Conservation (phyloP, 805 yeast species). For the Saccharomycopsis sp. region DNA sequence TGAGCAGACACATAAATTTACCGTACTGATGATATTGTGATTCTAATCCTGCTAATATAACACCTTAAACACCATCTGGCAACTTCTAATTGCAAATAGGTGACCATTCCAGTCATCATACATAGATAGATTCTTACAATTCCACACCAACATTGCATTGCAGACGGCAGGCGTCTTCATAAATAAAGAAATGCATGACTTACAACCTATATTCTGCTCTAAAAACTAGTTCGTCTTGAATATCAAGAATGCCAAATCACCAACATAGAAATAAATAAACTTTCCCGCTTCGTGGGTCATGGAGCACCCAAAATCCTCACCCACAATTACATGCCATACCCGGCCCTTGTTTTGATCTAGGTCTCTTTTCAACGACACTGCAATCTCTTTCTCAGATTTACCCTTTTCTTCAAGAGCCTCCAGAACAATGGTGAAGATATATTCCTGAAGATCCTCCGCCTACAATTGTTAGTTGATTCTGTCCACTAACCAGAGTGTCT, state of each 20-base stretch:
- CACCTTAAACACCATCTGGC: too few species aligned
- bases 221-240: slow-evolving; percentile 54
- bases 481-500: too few species aligned
- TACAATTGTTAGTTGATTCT: background rate
- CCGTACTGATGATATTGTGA: too few species aligned
- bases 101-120: too few species aligned
- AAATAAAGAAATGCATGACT: background rate
- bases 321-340: slow-evolving; percentile 79
- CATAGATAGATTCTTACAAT: background rate
- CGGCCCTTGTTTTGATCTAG: slow-evolving; percentile 59
- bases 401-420: slow-evolving; percentile 37
- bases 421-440: slow-evolving; percentile 41
- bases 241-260: slow-evolving; percentile 57
- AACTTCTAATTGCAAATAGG: too few species aligned
- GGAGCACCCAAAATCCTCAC: slow-evolving; percentile 71
- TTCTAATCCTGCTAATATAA: too few species aligned
- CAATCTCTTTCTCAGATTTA: slow-evolving; percentile 53
- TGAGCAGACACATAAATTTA: too few species aligned
- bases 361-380: slow-evolving; percentile 55
- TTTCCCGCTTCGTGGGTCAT: slow-evolving; percentile 74
- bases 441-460: slow-evolving; percentile 43
- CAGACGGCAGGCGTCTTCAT: background rate
- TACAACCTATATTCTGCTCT: background rate
- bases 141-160: background rate
- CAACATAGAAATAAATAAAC: slow-evolving; percentile 67